Evolutionary conservation across 345 rosid species (phyloP), one percentile per base, ranked within the genome.

Genomic region (Iberis pinnata): DNA sequence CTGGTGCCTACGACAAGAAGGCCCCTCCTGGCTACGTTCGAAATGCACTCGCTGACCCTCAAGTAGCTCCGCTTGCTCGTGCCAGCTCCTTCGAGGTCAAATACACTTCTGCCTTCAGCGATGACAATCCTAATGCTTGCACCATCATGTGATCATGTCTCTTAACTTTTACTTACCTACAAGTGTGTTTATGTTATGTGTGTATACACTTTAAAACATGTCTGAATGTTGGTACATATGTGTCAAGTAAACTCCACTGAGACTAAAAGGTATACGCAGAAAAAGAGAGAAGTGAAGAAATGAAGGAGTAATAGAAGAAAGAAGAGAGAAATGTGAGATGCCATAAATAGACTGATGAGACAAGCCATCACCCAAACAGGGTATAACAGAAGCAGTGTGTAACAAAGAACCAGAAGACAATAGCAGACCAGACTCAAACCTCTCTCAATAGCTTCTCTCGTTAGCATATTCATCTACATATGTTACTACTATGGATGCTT

Each of bases 61-160:
- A 45, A 11, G 56, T 64, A 24, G 74, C 75, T 0, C 65, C 73
- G 9, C 84, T 83, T 29, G 84, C 86, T 16, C 84, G 84, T 35
- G 90, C 86, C 39, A 75, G 79, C 67, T 80, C 90, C 16, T 64
- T 69, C 33, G 90, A 83, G 52, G 78, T 83, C 36, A 58, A 75
- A 43, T 83, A 80, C 72, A 80, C 84, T 2, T 61, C 67, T 68
- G 72, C 72, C 18, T 68, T 61, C 17, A 68, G 72, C 25, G 72
- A 68, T 35, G 72, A 78, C 9, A 78, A 83, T 26, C 67, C 87
- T 2, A 69, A 76, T 24, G 83, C 85, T 5, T 84, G 88, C 54
- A 45, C 62, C 42, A 35, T 84, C 51, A 79, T 81, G 85, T 84
- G 69, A 76, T 19, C 52, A 26, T 22, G 25, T 22, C 25, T 22